These are phyloP conservation scores for Aspergillus avenaceus DNA, from an alignment of 495 filamentous ascomycete genomes.

Conservation along the genomic window DNA sequence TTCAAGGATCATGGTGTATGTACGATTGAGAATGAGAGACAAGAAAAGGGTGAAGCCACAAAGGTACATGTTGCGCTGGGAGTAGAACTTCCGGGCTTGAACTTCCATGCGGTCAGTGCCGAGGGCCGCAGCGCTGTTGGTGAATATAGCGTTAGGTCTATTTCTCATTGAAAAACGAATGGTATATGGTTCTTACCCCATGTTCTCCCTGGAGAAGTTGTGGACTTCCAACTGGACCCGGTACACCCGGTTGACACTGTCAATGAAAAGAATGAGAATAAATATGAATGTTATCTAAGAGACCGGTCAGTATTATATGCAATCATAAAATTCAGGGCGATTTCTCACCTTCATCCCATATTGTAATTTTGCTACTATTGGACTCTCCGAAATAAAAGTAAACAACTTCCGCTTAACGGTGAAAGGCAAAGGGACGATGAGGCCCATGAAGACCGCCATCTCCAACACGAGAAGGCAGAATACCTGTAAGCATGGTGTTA, in stretches of 20 bases:
- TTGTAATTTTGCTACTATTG: conserved; percentile 71
- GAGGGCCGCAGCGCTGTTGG: conserved; percentile 60
- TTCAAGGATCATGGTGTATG: conserved; percentile 96
- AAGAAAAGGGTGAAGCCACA: conserved; percentile 99
- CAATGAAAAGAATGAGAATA: conserved; percentile 95
- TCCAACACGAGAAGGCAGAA: conserved; percentile 88
- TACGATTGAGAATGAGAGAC: conserved; percentile 97
- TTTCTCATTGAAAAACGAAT: background rate
- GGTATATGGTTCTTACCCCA: conserved; percentile 28
- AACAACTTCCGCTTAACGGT: conserved; percentile 83
- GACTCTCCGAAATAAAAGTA: conserved; percentile 87
- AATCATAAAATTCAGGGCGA: background rate
- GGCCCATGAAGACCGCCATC: conserved; percentile 87
- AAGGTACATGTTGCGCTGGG: conserved; percentile 99
- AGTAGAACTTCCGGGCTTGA: conserved; percentile 99
- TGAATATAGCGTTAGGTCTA: conserved; percentile 19
- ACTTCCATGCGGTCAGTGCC: conserved; percentile 95
- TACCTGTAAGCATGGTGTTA: conserved; percentile 54
- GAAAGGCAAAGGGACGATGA: conserved; percentile 91
- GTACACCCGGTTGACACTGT: conserved; percentile 98
- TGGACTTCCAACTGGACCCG: conserved; percentile 87
- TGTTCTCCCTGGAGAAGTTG: conserved; percentile 49
- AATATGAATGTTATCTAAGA: conserved; percentile 96
- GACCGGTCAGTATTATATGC: background rate
- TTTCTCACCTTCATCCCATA: conserved; percentile 75